Base-by-base conservation (phyloP, 768 basidiomycete genomes). In the Mycena belliarum region DNA sequence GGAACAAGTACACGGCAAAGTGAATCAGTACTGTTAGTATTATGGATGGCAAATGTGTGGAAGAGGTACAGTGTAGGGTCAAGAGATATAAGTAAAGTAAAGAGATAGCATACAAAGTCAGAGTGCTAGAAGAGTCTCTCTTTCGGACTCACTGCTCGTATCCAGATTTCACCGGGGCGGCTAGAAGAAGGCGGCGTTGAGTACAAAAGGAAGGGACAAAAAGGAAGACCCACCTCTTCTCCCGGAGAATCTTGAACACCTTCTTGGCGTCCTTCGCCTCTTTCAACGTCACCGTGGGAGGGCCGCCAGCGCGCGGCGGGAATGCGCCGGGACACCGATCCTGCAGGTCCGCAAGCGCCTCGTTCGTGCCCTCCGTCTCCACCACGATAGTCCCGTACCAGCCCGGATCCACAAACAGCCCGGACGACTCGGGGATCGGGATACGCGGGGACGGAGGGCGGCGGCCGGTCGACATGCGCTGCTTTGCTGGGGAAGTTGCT, bases 341-440 rank as follows among this genome's bases (percentile, higher is more conserved):
- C 63, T 88, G 88, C 59, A 95, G 76, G 70, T 93, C 93, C 20
- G 81, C 83, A 24, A 93, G 79, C 11, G 88, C 85, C 66, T 95
- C 93, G 68, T 93, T 89, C 41, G 93, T 94, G 37, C 91, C 91
- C 68, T 93, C 91, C 12, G 89, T 85, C 75, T 95, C 92, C 24
- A 95, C 81, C 25, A 94, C 82, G 43, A 95, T 81, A 0, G 82
- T 87, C 4, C 93, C 93, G 64, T 86, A 89, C 92, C 92, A 95
- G 40, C 88, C 86, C 5, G 85, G 73, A 68, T 94, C 91, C 15
- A 93, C 82, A 40, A 79, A 79, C 52, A 85, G 77, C 18, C 76
- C 77, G 3, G 80, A 75, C 0, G 79, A 73, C 6, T 80, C 80
- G 0, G 87, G 86, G 11, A 87, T 83, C 0, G 82, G 82, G 14